Evolutionary conservation across 1,284 basidiomycete species (phyloP).

Genomic region (Afroboletus lepidellus): DNA sequence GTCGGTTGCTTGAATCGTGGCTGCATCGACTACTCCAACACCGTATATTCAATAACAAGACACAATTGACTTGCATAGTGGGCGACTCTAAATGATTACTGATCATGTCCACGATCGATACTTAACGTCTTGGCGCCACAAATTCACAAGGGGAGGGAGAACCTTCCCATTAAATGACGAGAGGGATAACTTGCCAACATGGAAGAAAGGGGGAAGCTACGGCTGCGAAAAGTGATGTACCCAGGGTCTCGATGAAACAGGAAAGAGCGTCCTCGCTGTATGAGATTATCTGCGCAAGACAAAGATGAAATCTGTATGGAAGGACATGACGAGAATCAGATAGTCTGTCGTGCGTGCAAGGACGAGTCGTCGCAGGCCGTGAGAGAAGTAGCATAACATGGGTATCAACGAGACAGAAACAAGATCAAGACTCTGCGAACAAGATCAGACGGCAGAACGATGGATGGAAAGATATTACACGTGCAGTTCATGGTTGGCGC

Average conservation of each 20-base stretch:
- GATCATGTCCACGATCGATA: constrained; percentile 12
- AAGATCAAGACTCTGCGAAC: constrained; percentile 16
- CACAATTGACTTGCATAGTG: neutral
- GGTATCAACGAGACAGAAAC: constrained; percentile 31
- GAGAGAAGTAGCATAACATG: constrained; percentile 37
- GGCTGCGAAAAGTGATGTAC: constrained; percentile 19
- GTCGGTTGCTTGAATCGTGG: no score
- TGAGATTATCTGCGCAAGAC: constrained; percentile 24
- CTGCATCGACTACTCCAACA: no score
- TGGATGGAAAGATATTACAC: constrained; percentile 10
- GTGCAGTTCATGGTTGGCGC: constrained; percentile 58
- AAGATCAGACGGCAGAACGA: constrained; percentile 21
- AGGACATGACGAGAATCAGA: constrained; percentile 33
- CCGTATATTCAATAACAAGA: neutral
- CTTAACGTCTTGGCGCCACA: constrained; percentile 17
- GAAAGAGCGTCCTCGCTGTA: constrained; percentile 18
- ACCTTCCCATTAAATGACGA: constrained; percentile 37
- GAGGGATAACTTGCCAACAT: constrained; percentile 21
- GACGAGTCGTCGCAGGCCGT: constrained; percentile 34
- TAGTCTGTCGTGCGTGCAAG: constrained; percentile 38
- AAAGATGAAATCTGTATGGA: constrained; percentile 13
- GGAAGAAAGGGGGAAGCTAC: constrained; percentile 11
- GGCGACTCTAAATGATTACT: constrained; percentile 19
- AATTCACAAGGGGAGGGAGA: constrained; percentile 25
- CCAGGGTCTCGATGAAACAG: constrained; percentile 11